Percentiles rank a stretch among this genome's conserved stretches.
phyloP scores from a whole-genome alignment of 2,329 filamentous ascomycete species.

The Xylariaceae sp. region DNA sequence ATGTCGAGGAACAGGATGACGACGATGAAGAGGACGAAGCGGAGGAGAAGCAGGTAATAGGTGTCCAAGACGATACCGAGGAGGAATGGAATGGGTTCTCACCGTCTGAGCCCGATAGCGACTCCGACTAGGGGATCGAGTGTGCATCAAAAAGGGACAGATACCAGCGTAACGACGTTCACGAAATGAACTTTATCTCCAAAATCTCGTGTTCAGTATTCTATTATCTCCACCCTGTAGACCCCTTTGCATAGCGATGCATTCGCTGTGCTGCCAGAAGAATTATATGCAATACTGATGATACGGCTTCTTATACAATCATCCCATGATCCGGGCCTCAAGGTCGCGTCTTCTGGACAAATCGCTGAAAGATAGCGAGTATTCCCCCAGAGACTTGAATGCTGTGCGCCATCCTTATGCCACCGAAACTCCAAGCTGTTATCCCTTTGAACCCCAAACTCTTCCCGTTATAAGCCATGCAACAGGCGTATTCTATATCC shows the following conservation, averaged over 20 bases:
- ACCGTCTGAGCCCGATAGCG: slow-evolving; percentile 18
- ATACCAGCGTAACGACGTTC: background rate
- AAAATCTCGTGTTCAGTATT: too few species aligned
- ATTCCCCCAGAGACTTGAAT: background rate
- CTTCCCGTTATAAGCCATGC: too few species aligned
- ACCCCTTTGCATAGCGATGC: too few species aligned
- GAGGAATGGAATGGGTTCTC: slow-evolving; percentile 59
- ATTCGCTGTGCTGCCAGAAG: too few species aligned
- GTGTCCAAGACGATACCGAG: slow-evolving; percentile 42
- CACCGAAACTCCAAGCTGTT: background rate
- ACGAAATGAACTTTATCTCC: too few species aligned
- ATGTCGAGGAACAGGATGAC: slow-evolving; percentile 50
- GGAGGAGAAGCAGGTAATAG: slow-evolving; percentile 29
- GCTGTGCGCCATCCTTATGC: slow-evolving; percentile 3
- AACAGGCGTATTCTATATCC: background rate
- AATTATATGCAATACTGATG: too few species aligned
- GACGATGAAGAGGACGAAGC: slow-evolving; percentile 35
- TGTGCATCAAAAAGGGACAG: background rate
- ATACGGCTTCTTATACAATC: too few species aligned
- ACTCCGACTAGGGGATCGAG: slow-evolving; percentile 17
- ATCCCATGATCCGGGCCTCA: background rate
- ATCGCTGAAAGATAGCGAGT: too few species aligned
- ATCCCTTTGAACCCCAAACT: background rate
- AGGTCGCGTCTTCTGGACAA: slow-evolving; percentile 10
- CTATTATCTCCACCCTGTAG: too few species aligned